A percentile compares a stretch with the other conserved stretches of the same genome.
These are phyloP conservation scores for Botrytis sinoallii DNA, from an alignment of 2,329 filamentous ascomycete genomes.

Conservation along the genomic window DNA sequence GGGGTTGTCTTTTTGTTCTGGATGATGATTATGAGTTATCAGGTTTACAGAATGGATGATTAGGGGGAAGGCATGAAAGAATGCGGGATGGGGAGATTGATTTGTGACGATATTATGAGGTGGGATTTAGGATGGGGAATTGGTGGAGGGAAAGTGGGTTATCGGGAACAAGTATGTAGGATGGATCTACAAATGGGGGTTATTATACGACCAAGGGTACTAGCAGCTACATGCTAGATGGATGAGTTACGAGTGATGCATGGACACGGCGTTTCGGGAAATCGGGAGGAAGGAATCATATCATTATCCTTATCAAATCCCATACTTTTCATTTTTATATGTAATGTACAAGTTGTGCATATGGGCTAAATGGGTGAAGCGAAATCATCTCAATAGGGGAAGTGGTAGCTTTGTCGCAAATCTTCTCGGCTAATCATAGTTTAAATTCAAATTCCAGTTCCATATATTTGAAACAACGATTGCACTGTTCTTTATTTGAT, in stretches of 20 bases:
- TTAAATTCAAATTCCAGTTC: not conserved
- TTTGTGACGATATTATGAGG: not conserved
- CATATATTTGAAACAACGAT: not conserved
- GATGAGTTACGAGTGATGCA: not conserved
- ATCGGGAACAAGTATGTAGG: not conserved
- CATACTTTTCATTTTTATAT: not conserved
- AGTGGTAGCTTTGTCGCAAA: not conserved
- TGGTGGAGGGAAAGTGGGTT: not conserved
- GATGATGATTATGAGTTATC: constrained; percentile 66
- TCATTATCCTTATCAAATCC: not conserved
- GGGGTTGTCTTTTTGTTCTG: constrained; percentile 61
- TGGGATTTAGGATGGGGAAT: not conserved
- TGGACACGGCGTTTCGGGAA: not conserved
- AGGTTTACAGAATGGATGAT: constrained; percentile 47
- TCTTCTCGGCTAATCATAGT: not conserved
- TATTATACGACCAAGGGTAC: not conserved
- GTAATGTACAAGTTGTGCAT: not conserved
- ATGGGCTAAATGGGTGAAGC: not conserved
- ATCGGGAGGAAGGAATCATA: not conserved
- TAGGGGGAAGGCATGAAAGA: constrained; percentile 38
- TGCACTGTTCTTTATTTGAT: too few relatives aligned
- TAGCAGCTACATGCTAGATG: not conserved
- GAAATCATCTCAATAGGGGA: not conserved
- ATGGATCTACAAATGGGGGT: not conserved
- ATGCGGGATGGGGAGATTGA: not conserved